Percentiles rank a stretch among this genome's conserved stretches.
Conservation (phyloP, 1,284 basidiomycete genomes). For the Ustilago cynodontis region DNA sequence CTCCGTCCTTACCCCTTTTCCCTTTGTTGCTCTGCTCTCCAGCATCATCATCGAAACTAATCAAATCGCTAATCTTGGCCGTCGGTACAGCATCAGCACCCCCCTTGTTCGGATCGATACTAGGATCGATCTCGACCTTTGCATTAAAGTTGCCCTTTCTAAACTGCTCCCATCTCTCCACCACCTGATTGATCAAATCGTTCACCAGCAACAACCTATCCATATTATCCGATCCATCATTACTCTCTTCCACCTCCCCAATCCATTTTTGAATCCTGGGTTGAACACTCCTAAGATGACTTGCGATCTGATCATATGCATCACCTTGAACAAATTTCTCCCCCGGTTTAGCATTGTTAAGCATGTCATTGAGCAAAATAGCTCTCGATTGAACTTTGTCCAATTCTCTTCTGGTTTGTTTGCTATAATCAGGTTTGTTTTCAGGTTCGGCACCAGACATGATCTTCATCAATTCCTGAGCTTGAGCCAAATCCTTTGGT, state of each 20-base stretch:
- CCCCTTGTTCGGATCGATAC: constrained; percentile 64
- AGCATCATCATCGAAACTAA: constrained; percentile 64
- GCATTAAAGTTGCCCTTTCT: constrained; percentile 85
- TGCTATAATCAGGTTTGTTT: constrained; percentile 89
- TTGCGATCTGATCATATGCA: constrained; percentile 95
- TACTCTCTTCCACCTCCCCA: constrained; percentile 82
- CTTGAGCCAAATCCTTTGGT: constrained; percentile 91
- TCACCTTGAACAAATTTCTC: constrained; percentile 78
- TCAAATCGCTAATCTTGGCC: constrained; percentile 65
- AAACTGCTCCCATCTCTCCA: constrained; percentile 90
- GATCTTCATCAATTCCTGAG: constrained; percentile 97
- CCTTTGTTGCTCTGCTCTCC: constrained; percentile 1
- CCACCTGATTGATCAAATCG: constrained; percentile 93
- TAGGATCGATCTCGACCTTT: constrained; percentile 74
- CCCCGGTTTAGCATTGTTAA: constrained; percentile 88
- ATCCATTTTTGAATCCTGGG: constrained; percentile 99
- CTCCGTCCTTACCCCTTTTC: not conserved
- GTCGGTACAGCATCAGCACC: constrained; percentile 65
- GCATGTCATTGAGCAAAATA: constrained; percentile 92
- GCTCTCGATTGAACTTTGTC: constrained; percentile 95
- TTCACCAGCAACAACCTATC: constrained; percentile 95
- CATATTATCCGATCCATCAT: constrained; percentile 77
- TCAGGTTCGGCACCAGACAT: constrained; percentile 96
- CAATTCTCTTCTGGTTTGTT: constrained; percentile 88
- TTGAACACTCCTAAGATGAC: constrained; percentile 83